Base-by-base conservation (phyloP, 768 basidiomycete genomes). In the Chalciporus sphaerocephalus region DNA sequence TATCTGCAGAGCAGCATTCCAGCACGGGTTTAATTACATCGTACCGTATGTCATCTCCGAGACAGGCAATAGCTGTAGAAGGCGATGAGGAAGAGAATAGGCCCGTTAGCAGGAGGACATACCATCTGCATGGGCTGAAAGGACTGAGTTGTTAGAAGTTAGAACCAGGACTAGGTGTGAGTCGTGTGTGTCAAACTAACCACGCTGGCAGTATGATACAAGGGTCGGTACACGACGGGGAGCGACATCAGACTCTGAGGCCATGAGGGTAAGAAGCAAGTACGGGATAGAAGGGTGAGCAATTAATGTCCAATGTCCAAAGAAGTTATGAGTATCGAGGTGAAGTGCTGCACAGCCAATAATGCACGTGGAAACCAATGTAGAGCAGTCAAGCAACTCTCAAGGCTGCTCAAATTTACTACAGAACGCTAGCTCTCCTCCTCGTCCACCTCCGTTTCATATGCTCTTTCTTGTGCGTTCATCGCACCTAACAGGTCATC, bases 401-500 rank as follows among this genome's bases (percentile, higher is more conserved):
- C 30, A 21, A 17, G 33, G 48, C 50, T 48, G 41, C 25, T 38
- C 45, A 16, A 45, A 47, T 61, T 56, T 50, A 56, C 61, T 52
- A 49, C 20, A 34, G 53, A 5, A 44, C 33, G 44, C 21, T 36
- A 32, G 30, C 44, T 24, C 28, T 50, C 42, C 22, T 48, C 56
- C 20, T 53, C 52, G 39, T 47, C 51, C 16, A 45, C 57, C 22
- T 77, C 74, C 5, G 64, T 69, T 43, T 77, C 75, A 46, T 76
- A 76, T 30, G 72, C 73, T 47, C 70, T 69, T 58, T 83, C 81
- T 58, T 88, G 79, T 1, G 87, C 89, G 30, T 78, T 84, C 83
- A 92, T 89, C 24, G 88, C 87, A 24, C 87, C 89, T 17, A 90
- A 70, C 37, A 92, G 63, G 59, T 92, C 90, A 53, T 88, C 85